A percentile compares a stretch with the other conserved stretches of the same genome.
Evolutionary conservation across 768 basidiomycete genomes (phyloP).

Genomic region (Serendipita sp.): DNA sequence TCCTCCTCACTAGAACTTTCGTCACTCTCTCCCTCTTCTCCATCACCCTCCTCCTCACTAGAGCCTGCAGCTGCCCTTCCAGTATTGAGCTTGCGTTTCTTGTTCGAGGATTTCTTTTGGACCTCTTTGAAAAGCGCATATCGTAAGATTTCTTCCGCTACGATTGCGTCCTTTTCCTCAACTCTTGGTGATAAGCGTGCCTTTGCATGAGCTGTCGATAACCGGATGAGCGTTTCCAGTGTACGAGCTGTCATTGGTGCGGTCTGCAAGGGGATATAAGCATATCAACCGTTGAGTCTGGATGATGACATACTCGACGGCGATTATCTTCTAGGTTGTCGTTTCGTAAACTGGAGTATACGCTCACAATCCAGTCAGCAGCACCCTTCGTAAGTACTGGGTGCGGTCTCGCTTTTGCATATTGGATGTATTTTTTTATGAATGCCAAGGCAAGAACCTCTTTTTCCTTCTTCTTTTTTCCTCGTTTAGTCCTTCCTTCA

Average conservation of each 20-base stretch:
- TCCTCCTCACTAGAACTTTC: slow-evolving; percentile 37
- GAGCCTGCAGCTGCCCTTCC: slow-evolving; percentile 30
- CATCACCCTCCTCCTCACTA: slow-evolving; percentile 26
- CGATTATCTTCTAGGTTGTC: slow-evolving; percentile 77
- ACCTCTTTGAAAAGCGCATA: slow-evolving; percentile 98
- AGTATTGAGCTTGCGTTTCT: slow-evolving; percentile 74
- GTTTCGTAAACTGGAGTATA: slow-evolving; percentile 83
- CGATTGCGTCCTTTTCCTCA: slow-evolving; percentile 66
- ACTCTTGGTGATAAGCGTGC: slow-evolving; percentile 77
- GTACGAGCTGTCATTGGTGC: slow-evolving; percentile 96
- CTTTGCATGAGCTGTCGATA: slow-evolving; percentile 96
- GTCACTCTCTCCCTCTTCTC: slow-evolving; percentile 28
- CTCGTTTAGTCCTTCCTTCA: slow-evolving; percentile 37
- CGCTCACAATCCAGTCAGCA: slow-evolving; percentile 82
- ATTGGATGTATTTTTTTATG: slow-evolving; percentile 97
- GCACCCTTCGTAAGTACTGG: slow-evolving; percentile 85
- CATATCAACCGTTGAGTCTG: background rate
- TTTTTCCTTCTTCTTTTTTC: slow-evolving; percentile 21
- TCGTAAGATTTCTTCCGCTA: slow-evolving; percentile 88
- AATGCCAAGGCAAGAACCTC: slow-evolving; percentile 88
- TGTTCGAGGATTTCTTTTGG: slow-evolving; percentile 57
- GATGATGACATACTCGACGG: slow-evolving; percentile 22
- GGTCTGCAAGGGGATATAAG: slow-evolving; percentile 39
- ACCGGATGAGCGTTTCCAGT: slow-evolving; percentile 93
- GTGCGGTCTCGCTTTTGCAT: slow-evolving; percentile 75